Evolutionary conservation across 352 stramenopile genomes (phyloP), one percentile per base, ranked within the genome.

Genomic region (Pythium aristosporum): DNA sequence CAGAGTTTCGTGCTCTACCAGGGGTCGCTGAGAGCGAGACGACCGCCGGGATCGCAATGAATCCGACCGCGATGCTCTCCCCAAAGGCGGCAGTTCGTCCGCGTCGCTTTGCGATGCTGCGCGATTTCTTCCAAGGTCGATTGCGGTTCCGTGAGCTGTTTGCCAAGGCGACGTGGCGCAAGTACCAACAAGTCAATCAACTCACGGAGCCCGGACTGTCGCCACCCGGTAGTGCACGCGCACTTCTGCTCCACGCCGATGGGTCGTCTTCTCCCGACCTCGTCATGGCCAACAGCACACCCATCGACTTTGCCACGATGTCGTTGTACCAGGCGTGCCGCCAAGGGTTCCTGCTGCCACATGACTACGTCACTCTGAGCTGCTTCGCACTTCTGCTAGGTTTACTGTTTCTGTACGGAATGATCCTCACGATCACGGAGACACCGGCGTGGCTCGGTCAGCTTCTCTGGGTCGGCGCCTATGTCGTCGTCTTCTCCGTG

Each of bases 331-430:
- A 92, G 20, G 85, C 85, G 0, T 92, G 80, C 47, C 74, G 72
- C 25, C 75, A 90, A 60, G 82, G 77, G 0, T 92, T 88, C 39
- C 56, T 94, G 30, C 49, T 94, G 6, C 81, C 83, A 0, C 75
- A 92, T 28, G 85, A 94, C 53, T 91, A 94, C 59, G 72, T 80
- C 34, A 92, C 84, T 32, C 67, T 94, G 10, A 69, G 74, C 0
- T 88, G 73, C 25, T 92, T 94, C 50, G 75, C 65, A 0, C 58
- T 67, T 1, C 64, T 92, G 9, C 55, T 94, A 9, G 63, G 63
- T 5, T 59, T 92, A 1, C 50, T 92, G 13, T 76, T 92, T 42
- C 48, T 94, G 16, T 94, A 91, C 57, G 85, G 85, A 5, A 63
- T 77, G 52, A 71, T 89, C 28, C 66, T 91, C 3, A 83, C 83